phyloP scores from a whole-genome alignment of 2,329 filamentous ascomycete genomes.

The Colletotrichum musae region DNA sequence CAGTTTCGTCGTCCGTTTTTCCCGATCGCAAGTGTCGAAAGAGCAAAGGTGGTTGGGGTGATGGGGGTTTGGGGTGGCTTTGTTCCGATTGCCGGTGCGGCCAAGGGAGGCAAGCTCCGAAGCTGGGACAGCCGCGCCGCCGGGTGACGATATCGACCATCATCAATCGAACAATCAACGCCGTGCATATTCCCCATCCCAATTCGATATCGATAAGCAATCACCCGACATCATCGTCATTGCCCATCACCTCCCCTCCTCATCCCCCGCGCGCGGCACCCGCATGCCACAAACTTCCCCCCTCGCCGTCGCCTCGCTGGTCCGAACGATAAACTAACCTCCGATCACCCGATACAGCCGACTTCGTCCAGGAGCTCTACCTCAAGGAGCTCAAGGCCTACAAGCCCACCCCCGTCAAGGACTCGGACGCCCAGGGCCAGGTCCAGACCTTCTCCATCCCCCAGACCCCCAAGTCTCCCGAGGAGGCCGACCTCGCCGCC shows the following conservation, averaged over 20 bases:
- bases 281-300: not conserved
- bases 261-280: not conserved
- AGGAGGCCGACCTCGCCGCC: constrained; percentile 92
- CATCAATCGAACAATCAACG: constrained; percentile 7
- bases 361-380: constrained; percentile 98
- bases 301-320: constrained; percentile 6
- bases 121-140: constrained; percentile 20
- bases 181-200: not conserved
- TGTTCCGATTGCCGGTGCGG: constrained; percentile 31
- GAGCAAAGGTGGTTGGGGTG: not conserved
- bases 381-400: constrained; percentile 95
- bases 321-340: constrained; percentile 17
- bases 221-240: too few species aligned
- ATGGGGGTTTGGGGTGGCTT: not conserved
- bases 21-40: not conserved
- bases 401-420: constrained; percentile 88
- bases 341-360: constrained; percentile 71
- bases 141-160: constrained; percentile 27
- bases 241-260: not conserved
- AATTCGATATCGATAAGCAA: not conserved
- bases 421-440: constrained; percentile 88
- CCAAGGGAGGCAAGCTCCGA: constrained; percentile 38
- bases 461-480: constrained; percentile 87
- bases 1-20: constrained; percentile 7
- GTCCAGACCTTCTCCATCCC: constrained; percentile 90